Evolutionary conservation across 2,329 filamentous ascomycete genomes (phyloP), one percentile per base, ranked within the genome.

Genomic region (Paraphaeosphaeria minitans): DNA sequence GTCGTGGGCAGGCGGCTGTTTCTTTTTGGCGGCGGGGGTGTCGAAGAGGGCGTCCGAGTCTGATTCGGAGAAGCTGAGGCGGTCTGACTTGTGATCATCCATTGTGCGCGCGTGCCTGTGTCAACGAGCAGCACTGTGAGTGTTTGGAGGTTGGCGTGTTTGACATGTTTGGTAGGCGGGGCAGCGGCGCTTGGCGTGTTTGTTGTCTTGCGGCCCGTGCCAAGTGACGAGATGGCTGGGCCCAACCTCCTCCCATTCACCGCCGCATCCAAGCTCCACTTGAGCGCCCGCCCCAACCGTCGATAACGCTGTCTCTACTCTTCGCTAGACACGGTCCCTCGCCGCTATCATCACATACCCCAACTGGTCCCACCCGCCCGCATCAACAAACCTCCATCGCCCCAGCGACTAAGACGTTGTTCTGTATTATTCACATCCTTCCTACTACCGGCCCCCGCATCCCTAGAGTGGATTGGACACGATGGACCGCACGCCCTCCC

Each of bases 401-500:
- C 48, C 48, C 33, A 51, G 48, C 51, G 51, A 53, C 51, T 24
- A 35, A 24, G 16, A 29, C 50, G 47, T 54, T 60, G 58, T 60
- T 60, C 54, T 49, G 49, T 52, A 56, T 64, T 63, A 58, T 56
- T 61, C 50, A 46, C 43, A 55, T 35, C 57, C 64, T 66, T 29
- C 58, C 65, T 66, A 57, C 60, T 47, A 57, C 65, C 60, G 56
- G 53, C 31, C 50, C 37, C 43, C 35, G 33, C 24, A 3, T 10
- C 61, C 46, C n/a, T 55, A 62, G 56, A 14, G 39, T 10, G 37
- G 22, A 12, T 6, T 24, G 46, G 39, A 49, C 62, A 66, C 51
- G 42, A 77, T 78, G 75, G 70, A 77, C 50, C 74, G 83, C 55
- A 90, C 89, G 45, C 88, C 89, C 64, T 85, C 88, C 52, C 87